Evolutionary conservation across 2,329 filamentous ascomycete genomes (phyloP).

Genomic region (Stagonosporopsis rhizophila): DNA sequence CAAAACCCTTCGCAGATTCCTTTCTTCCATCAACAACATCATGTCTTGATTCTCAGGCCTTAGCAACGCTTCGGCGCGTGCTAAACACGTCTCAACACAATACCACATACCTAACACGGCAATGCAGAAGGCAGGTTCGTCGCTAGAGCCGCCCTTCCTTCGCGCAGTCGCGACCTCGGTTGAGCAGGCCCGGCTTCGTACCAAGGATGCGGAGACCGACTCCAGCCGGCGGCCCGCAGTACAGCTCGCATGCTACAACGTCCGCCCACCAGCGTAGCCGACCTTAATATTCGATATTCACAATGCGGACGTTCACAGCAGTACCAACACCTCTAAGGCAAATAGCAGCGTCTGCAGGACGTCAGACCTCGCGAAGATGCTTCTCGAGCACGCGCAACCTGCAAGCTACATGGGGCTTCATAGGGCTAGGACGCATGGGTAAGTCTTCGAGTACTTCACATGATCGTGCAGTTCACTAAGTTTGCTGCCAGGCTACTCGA

Average conservation of each 20-base stretch:
- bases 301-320: conserved; percentile 40
- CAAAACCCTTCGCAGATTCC: conserved; percentile 3
- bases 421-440: conserved; percentile 61
- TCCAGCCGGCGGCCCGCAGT: conserved; percentile 34
- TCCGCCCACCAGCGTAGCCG: conserved; percentile 19
- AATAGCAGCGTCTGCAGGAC: conserved; percentile 22
- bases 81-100: not conserved
- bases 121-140: not conserved
- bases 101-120: not conserved
- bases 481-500: conserved; percentile 65
- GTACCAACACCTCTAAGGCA: conserved; percentile 40
- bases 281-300: conserved; percentile 24
- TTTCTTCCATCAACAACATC: conserved; percentile 7
- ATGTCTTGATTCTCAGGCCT: conserved; percentile 15
- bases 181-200: conserved; percentile 23
- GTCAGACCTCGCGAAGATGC: conserved; percentile 44
- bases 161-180: conserved; percentile 40
- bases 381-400: conserved; percentile 54
- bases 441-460: conserved; percentile 33
- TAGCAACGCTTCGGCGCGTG: conserved; percentile 13
- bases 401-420: conserved; percentile 58
- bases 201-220: conserved; percentile 42
- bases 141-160: conserved; percentile 11
- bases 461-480: conserved; percentile 30
- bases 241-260: conserved; percentile 25